phyloP scores from a whole-genome alignment of 805 yeast genomes.

The Candida parachauliodes region DNA sequence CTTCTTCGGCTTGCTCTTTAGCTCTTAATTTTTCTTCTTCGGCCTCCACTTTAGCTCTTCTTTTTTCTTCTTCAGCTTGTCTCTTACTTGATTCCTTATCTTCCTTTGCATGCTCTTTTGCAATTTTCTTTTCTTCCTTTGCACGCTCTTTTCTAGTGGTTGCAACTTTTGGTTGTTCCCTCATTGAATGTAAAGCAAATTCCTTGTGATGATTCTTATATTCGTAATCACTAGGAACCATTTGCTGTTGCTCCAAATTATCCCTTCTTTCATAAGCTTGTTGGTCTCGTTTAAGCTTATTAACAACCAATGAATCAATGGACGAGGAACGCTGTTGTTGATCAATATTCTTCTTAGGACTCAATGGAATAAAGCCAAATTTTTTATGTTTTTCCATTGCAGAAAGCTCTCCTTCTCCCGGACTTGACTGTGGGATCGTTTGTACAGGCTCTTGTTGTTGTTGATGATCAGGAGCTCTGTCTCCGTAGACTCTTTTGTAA shows the following conservation, averaged over 20 bases:
- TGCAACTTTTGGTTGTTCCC: slow-evolving; percentile 15
- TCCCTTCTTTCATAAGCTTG: slow-evolving; percentile 14
- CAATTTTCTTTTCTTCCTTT: slow-evolving; percentile 17
- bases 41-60: slow-evolving; percentile 10
- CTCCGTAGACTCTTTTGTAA: slow-evolving; percentile 53
- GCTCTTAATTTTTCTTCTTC: slow-evolving; percentile 8
- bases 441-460: slow-evolving; percentile 2
- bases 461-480: slow-evolving; percentile 10
- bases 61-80: slow-evolving; percentile 13
- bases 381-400: slow-evolving; percentile 5
- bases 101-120: slow-evolving; percentile 14
- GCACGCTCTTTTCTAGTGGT: slow-evolving; percentile 7
- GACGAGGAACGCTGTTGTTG: slow-evolving; percentile 3
- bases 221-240: slow-evolving; percentile 12
- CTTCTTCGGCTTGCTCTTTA: slow-evolving; percentile 9
- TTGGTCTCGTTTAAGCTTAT: slow-evolving; percentile 5
- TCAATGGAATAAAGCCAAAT: slow-evolving; percentile 8
- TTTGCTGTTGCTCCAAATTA: slow-evolving; percentile 10
- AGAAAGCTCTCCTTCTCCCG: not conserved
- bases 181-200: slow-evolving; percentile 29
- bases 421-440: not conserved
- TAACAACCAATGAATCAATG: slow-evolving; percentile 7
- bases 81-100: slow-evolving; percentile 13
- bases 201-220: slow-evolving; percentile 32
- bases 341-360: slow-evolving; percentile 3